These are phyloP conservation scores for Stagonosporopsis cucurbitacearum DNA, from an alignment of 2,329 filamentous ascomycete genomes.

Conservation along the genomic window DNA sequence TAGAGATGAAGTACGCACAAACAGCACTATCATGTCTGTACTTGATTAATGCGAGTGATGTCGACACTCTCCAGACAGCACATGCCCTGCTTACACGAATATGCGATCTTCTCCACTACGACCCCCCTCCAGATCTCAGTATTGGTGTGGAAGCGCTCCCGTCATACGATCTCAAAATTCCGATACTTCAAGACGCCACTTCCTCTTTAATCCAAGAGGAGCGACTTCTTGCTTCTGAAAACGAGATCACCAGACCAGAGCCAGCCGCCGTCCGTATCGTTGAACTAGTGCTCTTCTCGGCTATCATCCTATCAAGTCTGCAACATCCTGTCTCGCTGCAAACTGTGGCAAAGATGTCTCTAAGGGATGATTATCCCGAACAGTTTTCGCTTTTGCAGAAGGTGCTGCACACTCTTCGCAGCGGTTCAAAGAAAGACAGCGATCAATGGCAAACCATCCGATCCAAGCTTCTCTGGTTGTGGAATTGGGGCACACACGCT, in stretches of 20 bases:
- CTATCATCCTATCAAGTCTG: constrained; percentile 52
- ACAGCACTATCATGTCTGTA: constrained; percentile 73
- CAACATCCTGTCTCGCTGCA: constrained; percentile 51
- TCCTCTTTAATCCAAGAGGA: constrained; percentile 50
- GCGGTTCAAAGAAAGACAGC: constrained; percentile 65
- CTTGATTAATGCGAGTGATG: constrained; percentile 65
- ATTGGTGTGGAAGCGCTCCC: constrained; percentile 53
- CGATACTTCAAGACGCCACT: constrained; percentile 40
- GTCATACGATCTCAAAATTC: constrained; percentile 47
- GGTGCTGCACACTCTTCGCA: constrained; percentile 63
- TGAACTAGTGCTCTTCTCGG: constrained; percentile 64
- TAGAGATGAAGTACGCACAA: constrained; percentile 71
- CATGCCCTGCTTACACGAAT: constrained; percentile 68
- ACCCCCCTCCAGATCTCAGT: constrained; percentile 59
- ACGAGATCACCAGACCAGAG: constrained; percentile 69
- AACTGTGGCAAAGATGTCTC: constrained; percentile 63
- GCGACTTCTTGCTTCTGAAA: constrained; percentile 63
- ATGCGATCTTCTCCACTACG: constrained; percentile 65
- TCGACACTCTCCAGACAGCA: constrained; percentile 65
- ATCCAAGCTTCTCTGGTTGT: constrained; percentile 74
- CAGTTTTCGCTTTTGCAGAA: constrained; percentile 67
- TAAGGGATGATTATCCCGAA: constrained; percentile 68
- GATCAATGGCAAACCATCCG: constrained; percentile 58
- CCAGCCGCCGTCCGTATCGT: constrained; percentile 64
- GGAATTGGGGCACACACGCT: constrained; percentile 69